Evolutionary conservation across 352 stramenopile species (phyloP).

Genomic region (Globisporangium sylvaticum): DNA sequence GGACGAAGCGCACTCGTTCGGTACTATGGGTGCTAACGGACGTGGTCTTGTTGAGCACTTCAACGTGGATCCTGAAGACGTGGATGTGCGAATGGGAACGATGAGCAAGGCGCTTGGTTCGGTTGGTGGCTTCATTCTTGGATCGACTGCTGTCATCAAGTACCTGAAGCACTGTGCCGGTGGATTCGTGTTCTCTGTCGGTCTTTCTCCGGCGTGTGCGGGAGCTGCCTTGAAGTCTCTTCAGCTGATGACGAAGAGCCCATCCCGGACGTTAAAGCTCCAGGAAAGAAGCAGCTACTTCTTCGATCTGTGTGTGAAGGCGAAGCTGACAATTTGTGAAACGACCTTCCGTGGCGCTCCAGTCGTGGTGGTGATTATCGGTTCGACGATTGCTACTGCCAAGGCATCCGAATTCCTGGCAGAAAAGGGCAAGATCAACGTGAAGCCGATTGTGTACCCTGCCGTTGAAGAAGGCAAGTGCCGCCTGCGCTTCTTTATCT

Average conservation of each 20-base stretch:
- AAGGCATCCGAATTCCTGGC: conserved; percentile 65
- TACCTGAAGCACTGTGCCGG: conserved; percentile 66
- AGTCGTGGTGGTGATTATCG: conserved; percentile 78
- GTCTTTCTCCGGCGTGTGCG: conserved; percentile 61
- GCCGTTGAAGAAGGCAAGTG: conserved; percentile 84
- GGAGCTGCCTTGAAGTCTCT: conserved; percentile 68
- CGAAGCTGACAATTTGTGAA: conserved; percentile 52
- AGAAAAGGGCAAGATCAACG: conserved; percentile 53
- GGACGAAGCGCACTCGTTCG: conserved; percentile 66
- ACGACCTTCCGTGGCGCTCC: conserved; percentile 66
- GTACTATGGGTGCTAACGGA: conserved; percentile 52
- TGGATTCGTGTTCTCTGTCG: conserved; percentile 79
- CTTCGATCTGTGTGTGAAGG: conserved; percentile 67
- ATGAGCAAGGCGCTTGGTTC: conserved; percentile 75
- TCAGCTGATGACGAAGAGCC: conserved; percentile 55
- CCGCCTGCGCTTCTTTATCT: conserved; percentile 85
- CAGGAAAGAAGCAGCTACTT: conserved; percentile 72
- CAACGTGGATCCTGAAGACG: conserved; percentile 33
- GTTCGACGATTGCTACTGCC: conserved; percentile 72
- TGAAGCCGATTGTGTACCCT: conserved; percentile 85
- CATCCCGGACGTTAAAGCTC: conserved; percentile 54
- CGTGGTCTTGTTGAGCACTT: conserved; percentile 57
- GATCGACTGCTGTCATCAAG: conserved; percentile 40
- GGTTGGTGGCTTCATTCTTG: conserved; percentile 61
- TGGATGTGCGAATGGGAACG: conserved; percentile 68